A percentile compares a stretch with the other conserved stretches of the same genome.
These are phyloP conservation scores for Pichia paraexigua DNA, from an alignment of 805 yeast genomes.

Conservation along the genomic window DNA sequence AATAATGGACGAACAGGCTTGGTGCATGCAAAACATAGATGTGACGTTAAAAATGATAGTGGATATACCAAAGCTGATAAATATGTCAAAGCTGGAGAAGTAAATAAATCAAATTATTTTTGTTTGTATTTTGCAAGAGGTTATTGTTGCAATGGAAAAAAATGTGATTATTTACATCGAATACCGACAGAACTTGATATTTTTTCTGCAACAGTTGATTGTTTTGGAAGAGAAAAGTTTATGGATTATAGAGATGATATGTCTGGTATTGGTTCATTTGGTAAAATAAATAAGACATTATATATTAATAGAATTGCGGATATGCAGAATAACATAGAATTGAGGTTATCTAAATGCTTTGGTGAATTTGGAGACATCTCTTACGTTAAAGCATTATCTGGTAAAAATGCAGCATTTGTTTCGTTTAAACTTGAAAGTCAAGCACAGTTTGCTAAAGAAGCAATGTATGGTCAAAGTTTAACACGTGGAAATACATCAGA, in stretches of 20 bases:
- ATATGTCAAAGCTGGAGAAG: slow-evolving; percentile 23
- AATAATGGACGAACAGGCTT: slow-evolving; percentile 32
- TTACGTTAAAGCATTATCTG: slow-evolving; percentile 50
- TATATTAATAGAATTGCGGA: slow-evolving; percentile 58
- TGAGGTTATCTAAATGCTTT: slow-evolving; percentile 42
- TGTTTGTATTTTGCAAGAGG: slow-evolving; percentile 90
- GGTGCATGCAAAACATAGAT: slow-evolving; percentile 46
- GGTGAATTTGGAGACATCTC: slow-evolving; percentile 71
- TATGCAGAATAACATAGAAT: slow-evolving; percentile 26
- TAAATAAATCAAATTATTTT: slow-evolving; percentile 36
- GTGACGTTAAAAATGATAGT: slow-evolving; percentile 53
- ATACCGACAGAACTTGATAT: slow-evolving; percentile 57
- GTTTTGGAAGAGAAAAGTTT: slow-evolving; percentile 88
- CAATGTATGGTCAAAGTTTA: slow-evolving; percentile 78
- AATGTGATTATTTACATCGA: slow-evolving; percentile 73
- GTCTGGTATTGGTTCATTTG: slow-evolving; percentile 87
- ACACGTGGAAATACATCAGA: slow-evolving; percentile 40
- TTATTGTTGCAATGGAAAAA: slow-evolving; percentile 68
- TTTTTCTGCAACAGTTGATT: slow-evolving; percentile 61
- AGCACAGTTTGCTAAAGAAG: slow-evolving; percentile 95
- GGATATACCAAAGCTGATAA: slow-evolving; percentile 71
- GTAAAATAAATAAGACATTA: slow-evolving; percentile 59
- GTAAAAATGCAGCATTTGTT: slow-evolving; percentile 70
- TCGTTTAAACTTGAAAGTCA: slow-evolving; percentile 57
- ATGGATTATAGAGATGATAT: slow-evolving; percentile 81